Conservation (phyloP, 2,329 filamentous ascomycete genomes). For the Fusarium dimerum region DNA sequence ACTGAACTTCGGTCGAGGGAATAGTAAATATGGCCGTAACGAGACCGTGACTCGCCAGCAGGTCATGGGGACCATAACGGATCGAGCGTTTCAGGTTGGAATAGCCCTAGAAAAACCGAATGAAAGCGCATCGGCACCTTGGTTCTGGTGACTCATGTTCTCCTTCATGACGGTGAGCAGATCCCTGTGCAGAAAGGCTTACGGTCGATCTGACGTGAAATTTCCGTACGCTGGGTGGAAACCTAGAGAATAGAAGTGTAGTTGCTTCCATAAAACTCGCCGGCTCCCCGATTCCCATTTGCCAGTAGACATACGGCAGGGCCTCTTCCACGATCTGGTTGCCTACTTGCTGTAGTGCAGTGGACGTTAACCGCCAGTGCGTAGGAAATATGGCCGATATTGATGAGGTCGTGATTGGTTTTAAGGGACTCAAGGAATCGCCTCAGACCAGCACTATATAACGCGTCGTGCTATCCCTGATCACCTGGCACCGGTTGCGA, state of each 20-base stretch:
- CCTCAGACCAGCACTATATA: neutral
- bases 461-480: neutral
- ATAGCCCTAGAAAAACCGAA: slow-evolving; percentile 15
- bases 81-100: slow-evolving; percentile 9
- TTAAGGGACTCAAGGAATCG: neutral
- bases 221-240: slow-evolving; percentile 2
- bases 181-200: neutral
- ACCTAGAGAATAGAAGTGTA: slow-evolving; percentile 1
- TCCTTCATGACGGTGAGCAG: neutral
- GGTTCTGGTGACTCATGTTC: slow-evolving; percentile 2
- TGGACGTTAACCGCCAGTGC: neutral
- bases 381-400: slow-evolving; percentile 1
- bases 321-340: neutral
- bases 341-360: neutral
- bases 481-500: no score
- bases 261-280: neutral
- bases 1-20: neutral
- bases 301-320: neutral
- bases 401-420: neutral
- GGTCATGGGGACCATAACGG: neutral
- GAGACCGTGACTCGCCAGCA: neutral
- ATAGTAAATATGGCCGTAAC: slow-evolving; percentile 4
- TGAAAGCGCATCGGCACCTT: slow-evolving; percentile 6
- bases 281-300: neutral
- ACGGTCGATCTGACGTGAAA: neutral